Evolutionary conservation across 306 rosid species (phyloP).

Genomic region (Hylodesmum podocarpum): DNA sequence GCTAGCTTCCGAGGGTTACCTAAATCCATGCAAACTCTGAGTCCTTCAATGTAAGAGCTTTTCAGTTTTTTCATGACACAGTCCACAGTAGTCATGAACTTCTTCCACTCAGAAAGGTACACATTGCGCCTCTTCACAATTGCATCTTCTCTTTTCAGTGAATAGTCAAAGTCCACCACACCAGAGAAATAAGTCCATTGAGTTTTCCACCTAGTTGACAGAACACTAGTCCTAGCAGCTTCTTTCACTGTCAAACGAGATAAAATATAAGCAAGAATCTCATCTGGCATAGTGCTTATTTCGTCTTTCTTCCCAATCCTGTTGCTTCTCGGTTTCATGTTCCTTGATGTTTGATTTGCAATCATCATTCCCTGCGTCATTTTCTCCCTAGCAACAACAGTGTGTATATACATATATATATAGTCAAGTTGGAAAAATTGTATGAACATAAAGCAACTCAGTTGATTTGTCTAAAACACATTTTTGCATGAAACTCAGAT

Average conservation of each 20-base stretch:
- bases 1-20: background rate
- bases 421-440: no score
- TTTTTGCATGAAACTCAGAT: background rate
- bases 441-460: background rate
- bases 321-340: background rate
- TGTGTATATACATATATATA: no score
- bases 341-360: background rate
- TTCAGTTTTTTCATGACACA: background rate
- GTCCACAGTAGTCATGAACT: background rate
- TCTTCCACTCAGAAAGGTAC: background rate
- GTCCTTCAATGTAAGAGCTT: background rate
- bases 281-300: constrained; percentile 11
- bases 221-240: constrained; percentile 13
- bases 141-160: background rate
- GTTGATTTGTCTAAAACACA: background rate
- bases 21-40: constrained; percentile 15
- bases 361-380: background rate
- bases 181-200: constrained; percentile 17
- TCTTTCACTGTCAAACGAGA: constrained; percentile 9
- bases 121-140: background rate
- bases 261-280: background rate
- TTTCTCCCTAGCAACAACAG: background rate
- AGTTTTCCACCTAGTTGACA: constrained; percentile 16
- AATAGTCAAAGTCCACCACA: background rate
- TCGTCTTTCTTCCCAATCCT: background rate